Evolutionary conservation across 352 stramenopile species (phyloP).

Genomic region (Globisporangium viniferum): DNA sequence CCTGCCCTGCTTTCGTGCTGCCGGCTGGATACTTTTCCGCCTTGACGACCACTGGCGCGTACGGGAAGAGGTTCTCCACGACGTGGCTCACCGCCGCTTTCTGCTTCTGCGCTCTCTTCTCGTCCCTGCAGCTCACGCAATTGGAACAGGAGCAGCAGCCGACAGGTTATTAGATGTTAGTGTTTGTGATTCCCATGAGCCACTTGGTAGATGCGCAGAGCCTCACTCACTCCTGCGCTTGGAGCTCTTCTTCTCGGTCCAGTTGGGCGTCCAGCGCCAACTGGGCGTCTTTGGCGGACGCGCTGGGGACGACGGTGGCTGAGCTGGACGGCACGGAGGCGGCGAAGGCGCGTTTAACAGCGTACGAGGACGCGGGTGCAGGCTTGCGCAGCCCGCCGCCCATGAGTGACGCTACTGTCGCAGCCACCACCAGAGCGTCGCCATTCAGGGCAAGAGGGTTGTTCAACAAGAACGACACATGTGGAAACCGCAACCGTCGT

Average conservation of each 20-base stretch:
- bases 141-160: background rate
- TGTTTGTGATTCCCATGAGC: background rate
- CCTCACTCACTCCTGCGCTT: conserved; percentile 54
- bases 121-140: conserved; percentile 28
- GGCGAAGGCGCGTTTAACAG: conserved; percentile 19
- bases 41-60: conserved; percentile 70
- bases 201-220: background rate
- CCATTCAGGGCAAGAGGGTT: background rate
- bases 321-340: conserved; percentile 21
- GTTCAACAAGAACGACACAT: too few species aligned
- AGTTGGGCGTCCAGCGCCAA: conserved; percentile 37
- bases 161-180: background rate
- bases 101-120: conserved; percentile 45
- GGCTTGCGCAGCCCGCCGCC: conserved; percentile 44
- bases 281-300: conserved; percentile 3
- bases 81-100: conserved; percentile 56
- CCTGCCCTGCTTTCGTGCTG: conserved; percentile 56
- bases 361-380: conserved; percentile 16
- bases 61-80: conserved; percentile 78
- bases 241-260: conserved; percentile 53
- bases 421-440: background rate
- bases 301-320: conserved; percentile 11
- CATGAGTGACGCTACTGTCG: conserved; percentile 24
- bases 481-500: background rate
- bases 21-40: conserved; percentile 60